Evolutionary conservation across 2,329 filamentous ascomycete species (phyloP).

Genomic region (Fusarium tuaranense): DNA sequence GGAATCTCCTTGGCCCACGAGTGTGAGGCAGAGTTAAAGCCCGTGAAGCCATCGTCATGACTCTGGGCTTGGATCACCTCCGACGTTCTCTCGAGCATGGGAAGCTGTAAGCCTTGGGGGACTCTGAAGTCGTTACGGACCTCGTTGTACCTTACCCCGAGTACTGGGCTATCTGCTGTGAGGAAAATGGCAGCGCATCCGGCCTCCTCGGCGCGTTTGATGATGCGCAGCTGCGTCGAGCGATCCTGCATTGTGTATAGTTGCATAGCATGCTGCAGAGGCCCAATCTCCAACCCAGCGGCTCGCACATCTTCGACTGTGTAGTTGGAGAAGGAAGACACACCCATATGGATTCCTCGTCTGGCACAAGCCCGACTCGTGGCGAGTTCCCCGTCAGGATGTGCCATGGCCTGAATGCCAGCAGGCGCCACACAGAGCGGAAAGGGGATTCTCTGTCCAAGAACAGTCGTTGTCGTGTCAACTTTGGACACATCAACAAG

Average conservation of each 20-base stretch:
- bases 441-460: slow-evolving; percentile 50
- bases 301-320: background rate
- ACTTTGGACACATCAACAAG: slow-evolving; percentile 12
- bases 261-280: background rate
- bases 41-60: background rate
- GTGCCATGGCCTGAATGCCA: slow-evolving; percentile 64
- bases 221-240: background rate
- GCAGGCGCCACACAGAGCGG: slow-evolving; percentile 64
- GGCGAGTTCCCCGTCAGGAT: slow-evolving; percentile 62
- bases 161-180: slow-evolving; percentile 11
- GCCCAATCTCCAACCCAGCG: background rate
- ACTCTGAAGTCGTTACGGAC: background rate
- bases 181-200: slow-evolving; percentile 7
- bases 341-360: slow-evolving; percentile 58
- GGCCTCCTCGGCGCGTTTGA: slow-evolving; percentile 4
- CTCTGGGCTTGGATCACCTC: background rate
- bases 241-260: slow-evolving; percentile 18
- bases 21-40: slow-evolving; percentile 44
- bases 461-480: background rate
- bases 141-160: slow-evolving; percentile 12
- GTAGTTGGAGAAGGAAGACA: slow-evolving; percentile 54
- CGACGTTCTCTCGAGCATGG: slow-evolving; percentile 2
- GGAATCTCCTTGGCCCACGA: slow-evolving; percentile 63
- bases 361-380: slow-evolving; percentile 58
- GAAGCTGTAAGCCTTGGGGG: background rate